Percentiles rank a stretch among this genome's conserved stretches.
These are phyloP conservation scores for Barnettozyma sucrosica DNA, from an alignment of 805 yeast genomes.

Conservation along the genomic window DNA sequence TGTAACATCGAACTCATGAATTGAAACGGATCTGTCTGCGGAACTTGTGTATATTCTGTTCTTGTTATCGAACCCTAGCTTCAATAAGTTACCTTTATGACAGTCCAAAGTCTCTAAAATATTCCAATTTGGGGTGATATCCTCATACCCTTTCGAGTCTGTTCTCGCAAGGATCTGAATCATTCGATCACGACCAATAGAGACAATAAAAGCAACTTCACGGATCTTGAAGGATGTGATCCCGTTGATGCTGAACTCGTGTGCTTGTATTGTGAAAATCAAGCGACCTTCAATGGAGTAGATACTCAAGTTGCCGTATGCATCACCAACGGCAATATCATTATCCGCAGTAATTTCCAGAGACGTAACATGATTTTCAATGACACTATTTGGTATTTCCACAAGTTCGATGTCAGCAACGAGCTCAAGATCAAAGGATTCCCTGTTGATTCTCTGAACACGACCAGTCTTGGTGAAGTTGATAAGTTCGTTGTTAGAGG, in stretches of 20 bases:
- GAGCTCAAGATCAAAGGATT: slow-evolving; percentile 12
- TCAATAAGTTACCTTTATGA: slow-evolving; percentile 49
- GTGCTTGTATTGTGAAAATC: slow-evolving; percentile 37
- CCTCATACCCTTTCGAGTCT: slow-evolving; percentile 13
- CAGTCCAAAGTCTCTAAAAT: slow-evolving; percentile 53
- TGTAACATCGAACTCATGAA: slow-evolving; percentile 35
- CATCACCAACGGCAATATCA: slow-evolving; percentile 42
- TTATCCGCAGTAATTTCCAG: slow-evolving; percentile 29
- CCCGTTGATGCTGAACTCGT: slow-evolving; percentile 47
- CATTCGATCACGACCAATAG: slow-evolving; percentile 58
- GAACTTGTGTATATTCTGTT: slow-evolving; percentile 46
- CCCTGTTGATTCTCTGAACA: slow-evolving; percentile 27
- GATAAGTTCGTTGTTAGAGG: slow-evolving; percentile 29
- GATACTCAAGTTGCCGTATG: slow-evolving; percentile 36
- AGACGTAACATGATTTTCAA: slow-evolving; percentile 37
- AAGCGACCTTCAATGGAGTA: slow-evolving; percentile 14
- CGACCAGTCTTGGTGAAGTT: slow-evolving; percentile 40
- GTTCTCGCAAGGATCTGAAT: slow-evolving; percentile 43
- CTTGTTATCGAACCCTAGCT: slow-evolving; percentile 27
- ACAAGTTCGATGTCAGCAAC: slow-evolving; percentile 16
- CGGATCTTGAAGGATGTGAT: slow-evolving; percentile 31
- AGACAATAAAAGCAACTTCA: slow-evolving; percentile 30
- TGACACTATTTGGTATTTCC: slow-evolving; percentile 27
- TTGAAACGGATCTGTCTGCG: slow-evolving; percentile 53
- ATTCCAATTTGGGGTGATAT: slow-evolving; percentile 35